phyloP scores from a whole-genome alignment of 1,284 basidiomycete species.

The Rhodofomes roseus region DNA sequence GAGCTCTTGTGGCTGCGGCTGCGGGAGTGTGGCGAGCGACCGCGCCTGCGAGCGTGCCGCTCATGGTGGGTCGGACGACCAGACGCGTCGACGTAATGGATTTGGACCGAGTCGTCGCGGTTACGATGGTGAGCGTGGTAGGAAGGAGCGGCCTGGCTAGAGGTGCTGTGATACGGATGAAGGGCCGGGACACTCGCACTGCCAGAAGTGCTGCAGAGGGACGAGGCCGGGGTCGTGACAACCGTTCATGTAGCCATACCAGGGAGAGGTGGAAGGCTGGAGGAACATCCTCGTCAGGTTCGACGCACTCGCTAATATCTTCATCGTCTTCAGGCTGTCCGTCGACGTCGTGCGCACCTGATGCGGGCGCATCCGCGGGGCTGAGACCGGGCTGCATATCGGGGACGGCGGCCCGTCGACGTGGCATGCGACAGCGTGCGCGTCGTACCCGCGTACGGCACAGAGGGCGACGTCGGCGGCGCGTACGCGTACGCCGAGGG shows the following conservation, averaged over 20 bases:
- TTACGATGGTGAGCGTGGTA: slow-evolving; percentile 18
- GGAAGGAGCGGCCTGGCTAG: slow-evolving; percentile 9
- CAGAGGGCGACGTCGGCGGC: slow-evolving; percentile 6
- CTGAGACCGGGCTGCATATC: not conserved
- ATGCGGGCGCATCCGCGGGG: not conserved
- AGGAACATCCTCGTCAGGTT: not conserved
- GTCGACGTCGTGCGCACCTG: not conserved
- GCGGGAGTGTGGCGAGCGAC: slow-evolving; percentile 24
- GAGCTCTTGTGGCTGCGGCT: slow-evolving; percentile 31
- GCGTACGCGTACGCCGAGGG: too few relatives aligned
- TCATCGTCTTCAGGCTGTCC: slow-evolving; percentile 1
- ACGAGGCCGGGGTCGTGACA: slow-evolving; percentile 8
- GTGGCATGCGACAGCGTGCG: not conserved
- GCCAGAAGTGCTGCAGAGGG: slow-evolving; percentile 10
- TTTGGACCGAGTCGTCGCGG: slow-evolving; percentile 29
- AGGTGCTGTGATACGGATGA: slow-evolving; percentile 16
- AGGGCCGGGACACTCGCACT: slow-evolving; percentile 11
- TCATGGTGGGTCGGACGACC: slow-evolving; percentile 17
- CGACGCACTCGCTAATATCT: not conserved
- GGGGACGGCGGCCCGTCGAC: not conserved
- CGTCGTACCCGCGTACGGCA: not conserved
- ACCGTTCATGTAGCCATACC: slow-evolving; percentile 16
- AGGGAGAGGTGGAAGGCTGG: slow-evolving; percentile 18
- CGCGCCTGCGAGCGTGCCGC: slow-evolving; percentile 17
- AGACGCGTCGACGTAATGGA: slow-evolving; percentile 19